Evolutionary conservation across 768 basidiomycete genomes (phyloP), one percentile per base, ranked within the genome.

Genomic region (Collybia nuda): DNA sequence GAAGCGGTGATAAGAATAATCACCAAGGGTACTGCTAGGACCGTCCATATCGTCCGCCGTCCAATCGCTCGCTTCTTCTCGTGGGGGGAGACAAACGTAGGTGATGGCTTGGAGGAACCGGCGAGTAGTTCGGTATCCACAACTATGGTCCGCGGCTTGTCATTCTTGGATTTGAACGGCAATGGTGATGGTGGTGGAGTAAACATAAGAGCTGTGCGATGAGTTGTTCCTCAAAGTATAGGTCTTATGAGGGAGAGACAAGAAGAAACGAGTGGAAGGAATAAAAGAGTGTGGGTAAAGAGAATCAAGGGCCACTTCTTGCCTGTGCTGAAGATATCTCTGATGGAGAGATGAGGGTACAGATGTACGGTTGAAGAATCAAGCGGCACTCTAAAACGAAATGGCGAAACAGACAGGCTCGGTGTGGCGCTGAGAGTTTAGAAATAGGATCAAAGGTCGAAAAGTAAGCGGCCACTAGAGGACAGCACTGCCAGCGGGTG

Each of bases 1-100:
- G 74, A 78, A 2, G 70, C 60, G 9, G 82, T 80, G 52, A 88
- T 72, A 38, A 83, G 48, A 35, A 85, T 60, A 44, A 90, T 73
- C 5, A 72, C 56, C 8, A 84, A 55, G 2, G 87, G 87, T 2
- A 86, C 71, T 28, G 84, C 54, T 37, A 88, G 47, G 47, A 83
- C 74, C 1, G 79, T 71, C 77, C 76, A 80, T 61, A 69, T 67
- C 47, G 73, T 70, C 45, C 73, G 66, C 19, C 79, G 72, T 38
- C 71, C 75, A 26, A 64, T 73, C 40, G 68, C 70, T 52, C 68
- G 74, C 65, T 82, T 84, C 50, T 39, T n/a, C 37, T 24, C 46
- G 15, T 39, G 22, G 5, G 36, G 39, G 26, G 21, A 38, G 21
- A 9, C 19, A 19, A 18, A 17, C 9, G 22, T 19, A 6, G 15